A percentile compares a stretch with the other conserved stretches of the same genome.
Conservation (phyloP, 768 basidiomycete genomes). For the Lentinula detonsa region DNA sequence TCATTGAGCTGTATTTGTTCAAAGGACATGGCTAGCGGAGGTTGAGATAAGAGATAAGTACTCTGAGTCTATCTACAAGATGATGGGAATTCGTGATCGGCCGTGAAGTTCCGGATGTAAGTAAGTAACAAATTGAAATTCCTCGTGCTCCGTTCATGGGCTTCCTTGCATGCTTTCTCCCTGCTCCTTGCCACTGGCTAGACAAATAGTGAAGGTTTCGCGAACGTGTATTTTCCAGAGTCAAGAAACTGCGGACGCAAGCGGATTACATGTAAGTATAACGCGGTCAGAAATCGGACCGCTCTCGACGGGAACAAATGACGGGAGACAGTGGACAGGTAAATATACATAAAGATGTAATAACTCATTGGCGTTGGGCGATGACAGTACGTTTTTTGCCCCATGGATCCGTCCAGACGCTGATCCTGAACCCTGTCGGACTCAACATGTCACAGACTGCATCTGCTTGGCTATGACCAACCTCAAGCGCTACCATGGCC, state of each 20-base stretch:
- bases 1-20: conserved; percentile 37
- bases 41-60: neutral
- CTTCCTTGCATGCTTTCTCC: neutral
- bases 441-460: conserved; percentile 56
- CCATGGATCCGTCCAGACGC: conserved; percentile 82
- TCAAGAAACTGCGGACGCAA: neutral
- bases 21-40: conserved; percentile 30
- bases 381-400: conserved; percentile 68
- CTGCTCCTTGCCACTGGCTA: too few relatives aligned
- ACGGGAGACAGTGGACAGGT: neutral
- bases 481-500: conserved; percentile 70
- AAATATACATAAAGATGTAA: neutral
- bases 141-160: neutral
- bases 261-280: neutral
- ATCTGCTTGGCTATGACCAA: conserved; percentile 67
- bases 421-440: conserved; percentile 35
- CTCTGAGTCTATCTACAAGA: too few relatives aligned
- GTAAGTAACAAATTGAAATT: too few relatives aligned
- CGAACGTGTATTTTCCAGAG: neutral
- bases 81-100: neutral
- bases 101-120: neutral
- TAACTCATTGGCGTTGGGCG: conserved; percentile 32
- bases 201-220: neutral
- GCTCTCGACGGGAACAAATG: neutral
- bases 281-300: neutral